Evolutionary conservation across 2,329 filamentous ascomycete genomes (phyloP).

Genomic region (Fusarium sp.): DNA sequence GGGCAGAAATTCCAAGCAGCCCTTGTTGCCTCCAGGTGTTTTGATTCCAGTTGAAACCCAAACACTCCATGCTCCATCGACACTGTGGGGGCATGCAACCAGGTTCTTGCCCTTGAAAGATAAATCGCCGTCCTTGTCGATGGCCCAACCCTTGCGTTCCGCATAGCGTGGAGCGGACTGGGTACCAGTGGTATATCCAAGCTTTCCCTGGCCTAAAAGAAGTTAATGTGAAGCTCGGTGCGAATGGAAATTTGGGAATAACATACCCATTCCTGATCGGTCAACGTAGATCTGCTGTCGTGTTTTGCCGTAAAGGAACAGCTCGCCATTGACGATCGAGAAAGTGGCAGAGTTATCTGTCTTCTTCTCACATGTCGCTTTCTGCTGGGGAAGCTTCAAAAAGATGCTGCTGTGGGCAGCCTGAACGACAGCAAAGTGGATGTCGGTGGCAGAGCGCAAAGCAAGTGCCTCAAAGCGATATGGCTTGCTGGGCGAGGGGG

Average conservation of each 20-base stretch:
- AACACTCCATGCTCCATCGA: conserved; percentile 57
- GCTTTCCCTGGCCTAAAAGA: neutral
- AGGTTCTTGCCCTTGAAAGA: conserved; percentile 54
- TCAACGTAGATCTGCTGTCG: neutral
- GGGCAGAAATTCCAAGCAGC: conserved; percentile 51
- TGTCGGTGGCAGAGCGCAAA: neutral
- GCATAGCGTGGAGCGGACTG: conserved; percentile 51
- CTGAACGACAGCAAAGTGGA: neutral
- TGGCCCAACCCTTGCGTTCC: conserved; percentile 59
- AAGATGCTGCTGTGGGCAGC: neutral
- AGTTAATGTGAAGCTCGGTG: neutral
- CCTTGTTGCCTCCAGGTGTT: conserved; percentile 50
- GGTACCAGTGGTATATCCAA: conserved; percentile 54
- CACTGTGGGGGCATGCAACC: conserved; percentile 55
- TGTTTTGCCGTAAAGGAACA: neutral
- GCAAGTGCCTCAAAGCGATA: neutral
- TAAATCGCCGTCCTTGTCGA: conserved; percentile 58
- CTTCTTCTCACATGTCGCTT: neutral
- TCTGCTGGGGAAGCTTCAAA: neutral
- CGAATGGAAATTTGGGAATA: neutral
- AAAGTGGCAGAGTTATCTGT: neutral
- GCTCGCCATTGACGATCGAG: neutral
- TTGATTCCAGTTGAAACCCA: conserved; percentile 47
- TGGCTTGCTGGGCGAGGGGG: neutral
- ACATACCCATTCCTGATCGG: neutral